These are phyloP conservation scores for Candida endomychidarum DNA, from an alignment of 805 yeast genomes.

Conservation along the genomic window DNA sequence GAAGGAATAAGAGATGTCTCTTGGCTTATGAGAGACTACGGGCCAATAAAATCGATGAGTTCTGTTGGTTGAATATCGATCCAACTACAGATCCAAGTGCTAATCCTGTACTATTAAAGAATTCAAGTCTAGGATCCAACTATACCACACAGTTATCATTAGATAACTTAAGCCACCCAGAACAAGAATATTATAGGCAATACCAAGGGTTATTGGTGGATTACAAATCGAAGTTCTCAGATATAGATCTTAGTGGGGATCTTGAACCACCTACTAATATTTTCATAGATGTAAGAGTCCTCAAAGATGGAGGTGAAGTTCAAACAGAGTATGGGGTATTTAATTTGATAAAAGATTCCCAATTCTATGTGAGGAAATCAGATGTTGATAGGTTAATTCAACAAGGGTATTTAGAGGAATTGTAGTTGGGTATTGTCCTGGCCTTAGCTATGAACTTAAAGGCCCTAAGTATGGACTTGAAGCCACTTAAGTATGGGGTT, in stretches of 20 bases:
- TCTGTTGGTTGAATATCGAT: slow-evolving; percentile 71
- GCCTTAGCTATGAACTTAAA: too few relatives aligned
- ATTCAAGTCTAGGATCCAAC: slow-evolving; percentile 16
- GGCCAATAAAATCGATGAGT: slow-evolving; percentile 61
- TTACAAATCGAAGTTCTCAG: slow-evolving; percentile 76
- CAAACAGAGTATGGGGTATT: slow-evolving; percentile 97
- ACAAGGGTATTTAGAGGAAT: slow-evolving; percentile 86
- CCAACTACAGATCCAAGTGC: slow-evolving; percentile 22
- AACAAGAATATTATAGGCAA: slow-evolving; percentile 71
- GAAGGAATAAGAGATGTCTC: slow-evolving; percentile 86
- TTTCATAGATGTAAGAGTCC: slow-evolving; percentile 89
- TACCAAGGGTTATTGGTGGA: slow-evolving; percentile 72
- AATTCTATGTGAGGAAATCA: slow-evolving; percentile 88
- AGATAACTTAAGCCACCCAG: slow-evolving; percentile 68
- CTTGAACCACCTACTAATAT: slow-evolving; percentile 88
- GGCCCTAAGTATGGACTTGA: too few relatives aligned
- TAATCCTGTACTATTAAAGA: slow-evolving; percentile 4
- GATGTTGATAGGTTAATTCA: slow-evolving; percentile 93
- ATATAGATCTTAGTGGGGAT: slow-evolving; percentile 85
- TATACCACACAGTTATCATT: slow-evolving; percentile 31
- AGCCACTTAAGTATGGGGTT: too few relatives aligned
- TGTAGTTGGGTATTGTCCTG: slow-evolving; percentile 40
- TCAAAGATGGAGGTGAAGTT: slow-evolving; percentile 94
- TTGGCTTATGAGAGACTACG: slow-evolving; percentile 79
- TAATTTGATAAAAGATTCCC: slow-evolving; percentile 88